Base-by-base conservation (phyloP, 345 rosid genomes). In the Pugionium dolabratum region DNA sequence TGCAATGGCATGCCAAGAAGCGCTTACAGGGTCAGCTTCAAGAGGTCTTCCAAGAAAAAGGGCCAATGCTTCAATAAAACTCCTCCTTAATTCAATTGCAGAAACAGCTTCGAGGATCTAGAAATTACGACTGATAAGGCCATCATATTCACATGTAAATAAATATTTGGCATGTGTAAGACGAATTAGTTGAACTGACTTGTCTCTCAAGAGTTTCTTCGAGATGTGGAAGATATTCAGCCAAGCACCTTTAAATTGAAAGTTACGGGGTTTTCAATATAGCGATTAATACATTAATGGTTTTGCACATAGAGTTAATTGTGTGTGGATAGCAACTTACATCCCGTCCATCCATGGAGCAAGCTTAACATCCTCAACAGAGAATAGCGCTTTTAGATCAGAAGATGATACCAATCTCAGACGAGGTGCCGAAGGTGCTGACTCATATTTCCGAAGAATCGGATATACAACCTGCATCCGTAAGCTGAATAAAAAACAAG, bases 191-290 rank as follows among this genome's bases (percentile, higher is more conserved):
- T 60, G 28, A 72, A 74, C 83, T 49, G 9, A 90, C 97, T 88
- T 84, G 97, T 76, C 85, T 85, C 77, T 79, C 84, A 68, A 94
- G 86, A 30, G 80, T 77, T 79, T 88, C 89, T 79, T 94, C 99
- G 3, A 90, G 88, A 79, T 84, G 86, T 7, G 99, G 99, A 75
- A 94, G 97, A 84, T 90, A 94, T 79, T 94, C 99, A 55, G 99
- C 99, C 88, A 94, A 79, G 77, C 97, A 94, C 97, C 99, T 94
- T 72, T 41, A 61, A 71, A 64, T 64, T 67, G 71, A n/a, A 56
- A 29, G 62, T 18, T 33, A 72, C 5, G 6, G 3, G 32, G 43
- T 8, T 39, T 44, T 44, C 45, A 61, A 35, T 9, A 47, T 10
- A 54, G 5, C 2, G 11, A 33, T 5, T 4, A 32, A 28, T 11